Evolutionary conservation across 805 yeast species (phyloP).

Genomic region (Pachysolen tannophilus): DNA sequence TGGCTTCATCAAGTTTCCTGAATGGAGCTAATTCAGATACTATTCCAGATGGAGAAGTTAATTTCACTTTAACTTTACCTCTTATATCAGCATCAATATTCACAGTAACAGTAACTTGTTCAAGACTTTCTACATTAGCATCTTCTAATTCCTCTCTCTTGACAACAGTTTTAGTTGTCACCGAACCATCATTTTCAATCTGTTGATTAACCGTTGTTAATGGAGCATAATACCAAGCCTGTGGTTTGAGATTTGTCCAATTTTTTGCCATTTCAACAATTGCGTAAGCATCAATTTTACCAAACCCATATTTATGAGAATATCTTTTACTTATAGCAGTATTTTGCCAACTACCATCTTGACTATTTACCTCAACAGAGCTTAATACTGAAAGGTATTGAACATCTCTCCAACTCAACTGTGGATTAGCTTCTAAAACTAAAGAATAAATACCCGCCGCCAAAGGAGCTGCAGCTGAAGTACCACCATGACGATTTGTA

Average conservation of each 20-base stretch:
- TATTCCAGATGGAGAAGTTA: slow-evolving; percentile 72
- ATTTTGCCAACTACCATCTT: slow-evolving; percentile 67
- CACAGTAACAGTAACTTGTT: slow-evolving; percentile 80
- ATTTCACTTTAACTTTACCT: slow-evolving; percentile 59
- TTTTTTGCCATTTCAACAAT: slow-evolving; percentile 63
- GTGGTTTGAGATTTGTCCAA: slow-evolving; percentile 90
- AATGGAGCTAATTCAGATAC: slow-evolving; percentile 65
- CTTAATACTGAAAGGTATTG: slow-evolving; percentile 75
- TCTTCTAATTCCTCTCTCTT: slow-evolving; percentile 37
- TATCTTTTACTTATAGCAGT: slow-evolving; percentile 57
- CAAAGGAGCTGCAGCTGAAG: slow-evolving; percentile 97
- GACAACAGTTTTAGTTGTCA: slow-evolving; percentile 36
- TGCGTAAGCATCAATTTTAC: slow-evolving; percentile 75
- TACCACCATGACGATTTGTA: slow-evolving; percentile 80
- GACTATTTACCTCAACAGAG: slow-evolving; percentile 58
- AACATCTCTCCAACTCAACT: slow-evolving; percentile 90
- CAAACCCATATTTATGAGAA: slow-evolving; percentile 88
- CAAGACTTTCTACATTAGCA: slow-evolving; percentile 63
- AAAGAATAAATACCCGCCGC: slow-evolving; percentile 95
- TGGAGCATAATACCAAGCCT: slow-evolving; percentile 65
- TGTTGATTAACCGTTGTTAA: slow-evolving; percentile 25
- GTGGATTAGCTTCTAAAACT: slow-evolving; percentile 75
- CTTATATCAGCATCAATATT: slow-evolving; percentile 57
- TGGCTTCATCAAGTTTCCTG: slow-evolving; percentile 49
- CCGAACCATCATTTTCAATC: slow-evolving; percentile 12